These are phyloP conservation scores for Lactarius evosmus DNA, from an alignment of 768 basidiomycete genomes.

Conservation along the genomic window DNA sequence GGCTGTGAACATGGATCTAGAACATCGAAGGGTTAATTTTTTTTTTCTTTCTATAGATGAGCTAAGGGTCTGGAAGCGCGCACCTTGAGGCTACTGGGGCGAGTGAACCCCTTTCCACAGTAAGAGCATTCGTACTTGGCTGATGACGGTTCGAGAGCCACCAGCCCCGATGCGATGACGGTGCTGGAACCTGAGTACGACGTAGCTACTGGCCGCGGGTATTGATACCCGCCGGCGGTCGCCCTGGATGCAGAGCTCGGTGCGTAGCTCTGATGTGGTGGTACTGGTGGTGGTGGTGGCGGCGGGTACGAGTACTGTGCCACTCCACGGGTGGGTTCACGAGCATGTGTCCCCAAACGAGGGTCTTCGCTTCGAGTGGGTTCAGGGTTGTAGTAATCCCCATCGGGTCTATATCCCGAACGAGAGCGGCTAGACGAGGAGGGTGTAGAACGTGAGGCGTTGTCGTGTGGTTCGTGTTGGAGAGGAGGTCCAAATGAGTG, in stretches of 20 bases:
- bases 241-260: slow-evolving; percentile 12
- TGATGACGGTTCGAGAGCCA: slow-evolving; percentile 32
- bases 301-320: slow-evolving; percentile 14
- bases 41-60: slow-evolving; percentile 11
- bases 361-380: neutral
- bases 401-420: slow-evolving; percentile 7
- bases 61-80: slow-evolving; percentile 1
- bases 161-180: slow-evolving; percentile 12
- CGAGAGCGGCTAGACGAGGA: neutral
- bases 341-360: neutral
- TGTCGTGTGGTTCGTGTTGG: slow-evolving; percentile 9
- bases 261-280: slow-evolving; percentile 6
- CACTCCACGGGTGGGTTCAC: neutral
- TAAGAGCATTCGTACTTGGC: slow-evolving; percentile 73
- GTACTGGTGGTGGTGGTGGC: slow-evolving; percentile 4
- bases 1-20: slow-evolving; percentile 81
- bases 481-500: slow-evolving; percentile 11
- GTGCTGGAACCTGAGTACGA: slow-evolving; percentile 3
- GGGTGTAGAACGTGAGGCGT: slow-evolving; percentile 5
- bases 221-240: slow-evolving; percentile 8
- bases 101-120: slow-evolving; percentile 78
- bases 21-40: slow-evolving; percentile 10
- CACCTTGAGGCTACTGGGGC: slow-evolving; percentile 81
- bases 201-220: slow-evolving; percentile 12
- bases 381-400: slow-evolving; percentile 5